These are phyloP conservation scores for Rosa hybrid DNA, from an alignment of 331 rosid genomes.

Conservation along the genomic window DNA sequence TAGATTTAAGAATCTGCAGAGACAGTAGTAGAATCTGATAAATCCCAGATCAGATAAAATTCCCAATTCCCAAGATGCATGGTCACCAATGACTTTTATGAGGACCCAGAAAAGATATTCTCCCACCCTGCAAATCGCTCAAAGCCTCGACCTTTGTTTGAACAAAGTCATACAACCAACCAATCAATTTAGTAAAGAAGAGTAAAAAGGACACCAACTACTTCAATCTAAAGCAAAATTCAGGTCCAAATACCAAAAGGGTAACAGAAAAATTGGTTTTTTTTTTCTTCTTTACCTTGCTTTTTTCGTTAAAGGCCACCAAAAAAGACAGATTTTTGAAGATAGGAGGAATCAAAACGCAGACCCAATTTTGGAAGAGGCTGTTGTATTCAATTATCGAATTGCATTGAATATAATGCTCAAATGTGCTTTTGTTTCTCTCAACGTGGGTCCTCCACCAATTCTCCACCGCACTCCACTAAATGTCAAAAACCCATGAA, in stretches of 20 bases:
- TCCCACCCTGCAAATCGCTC: conserved; percentile 30
- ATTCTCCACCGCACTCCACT: conserved; percentile 46
- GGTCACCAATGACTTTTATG: conserved; percentile 34
- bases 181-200: conserved; percentile 18
- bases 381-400: conserved; percentile 18
- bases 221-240: conserved; percentile 58
- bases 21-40: conserved; percentile 36
- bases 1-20: conserved; percentile 38
- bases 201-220: conserved; percentile 1
- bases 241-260: conserved; percentile 29
- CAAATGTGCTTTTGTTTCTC: conserved; percentile 26
- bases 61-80: conserved; percentile 38
- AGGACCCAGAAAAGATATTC: conserved; percentile 27
- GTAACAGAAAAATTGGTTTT: conserved; percentile 15
- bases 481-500: conserved; percentile 46
- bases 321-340: conserved; percentile 30
- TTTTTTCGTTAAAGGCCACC: conserved; percentile 27
- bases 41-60: conserved; percentile 54
- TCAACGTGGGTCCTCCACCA: conserved; percentile 49
- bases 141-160: conserved; percentile 7
- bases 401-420: not conserved
- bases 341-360: conserved; percentile 31
- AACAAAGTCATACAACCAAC: conserved; percentile 10
- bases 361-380: conserved; percentile 9
- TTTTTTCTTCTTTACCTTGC: conserved; percentile 10